Percentiles rank a stretch among this genome's conserved stretches.
Conservation (phyloP, 768 basidiomycete species). For the Boletus vermiculosoides region DNA sequence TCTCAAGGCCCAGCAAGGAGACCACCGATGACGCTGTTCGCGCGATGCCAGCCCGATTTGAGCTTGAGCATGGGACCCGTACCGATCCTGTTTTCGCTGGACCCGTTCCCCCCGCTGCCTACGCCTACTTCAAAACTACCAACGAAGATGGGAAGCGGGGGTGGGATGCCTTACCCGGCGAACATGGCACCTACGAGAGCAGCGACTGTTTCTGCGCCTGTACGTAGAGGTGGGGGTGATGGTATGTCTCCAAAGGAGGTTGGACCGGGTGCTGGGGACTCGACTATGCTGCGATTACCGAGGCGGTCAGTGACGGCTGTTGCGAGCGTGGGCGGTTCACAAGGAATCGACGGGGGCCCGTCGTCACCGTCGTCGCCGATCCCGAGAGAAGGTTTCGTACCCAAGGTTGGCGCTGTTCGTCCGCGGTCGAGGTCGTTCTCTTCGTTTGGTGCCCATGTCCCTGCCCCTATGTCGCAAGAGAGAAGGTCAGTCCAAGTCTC, state of each 20-base stretch:
- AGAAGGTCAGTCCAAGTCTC: constrained; percentile 18
- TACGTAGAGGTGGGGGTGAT: constrained; percentile 17
- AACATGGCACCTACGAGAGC: constrained; percentile 24
- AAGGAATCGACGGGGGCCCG: neutral
- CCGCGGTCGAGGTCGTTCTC: constrained; percentile 75
- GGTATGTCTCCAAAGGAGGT: neutral
- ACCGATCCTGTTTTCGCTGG: constrained; percentile 56
- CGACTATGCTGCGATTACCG: constrained; percentile 16
- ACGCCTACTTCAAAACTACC: neutral
- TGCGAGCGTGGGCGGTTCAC: neutral
- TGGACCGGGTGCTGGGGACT: neutral
- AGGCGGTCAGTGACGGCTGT: constrained; percentile 13
- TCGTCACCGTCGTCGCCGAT: constrained; percentile 28
- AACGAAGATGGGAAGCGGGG: neutral
- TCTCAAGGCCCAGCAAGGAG: constrained; percentile 24
- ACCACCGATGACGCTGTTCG: constrained; percentile 54
- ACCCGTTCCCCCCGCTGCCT: constrained; percentile 42
- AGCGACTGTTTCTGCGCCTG: constrained; percentile 33
- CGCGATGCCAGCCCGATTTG: constrained; percentile 52
- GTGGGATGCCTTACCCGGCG: neutral
- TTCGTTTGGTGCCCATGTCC: constrained; percentile 49
- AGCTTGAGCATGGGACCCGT: constrained; percentile 52
- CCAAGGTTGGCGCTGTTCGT: constrained; percentile 48
- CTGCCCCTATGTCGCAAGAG: neutral
- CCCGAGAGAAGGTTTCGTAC: constrained; percentile 64